Base-by-base conservation (phyloP, 1,284 basidiomycete species). In the Bjerkandera adusta region DNA sequence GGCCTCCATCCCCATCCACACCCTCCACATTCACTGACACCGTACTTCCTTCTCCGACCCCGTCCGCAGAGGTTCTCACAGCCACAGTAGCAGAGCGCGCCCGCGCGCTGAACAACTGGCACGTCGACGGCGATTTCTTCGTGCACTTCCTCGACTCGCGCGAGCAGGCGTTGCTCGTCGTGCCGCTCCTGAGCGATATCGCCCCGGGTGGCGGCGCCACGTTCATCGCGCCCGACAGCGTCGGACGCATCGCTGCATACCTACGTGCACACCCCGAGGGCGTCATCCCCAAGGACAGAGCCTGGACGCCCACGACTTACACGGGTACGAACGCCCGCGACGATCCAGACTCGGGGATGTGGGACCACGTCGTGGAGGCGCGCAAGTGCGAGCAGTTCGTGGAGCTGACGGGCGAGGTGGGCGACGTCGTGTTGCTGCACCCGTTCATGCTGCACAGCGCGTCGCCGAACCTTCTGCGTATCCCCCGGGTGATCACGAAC, bases 371-470 rank as follows among this genome's bases (percentile, higher is more conserved):
- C 32, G 37, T 32, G 16, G 35, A 48, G 37, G 26, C 35, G 15
- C 62, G 60, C 55, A 42, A 63, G 20, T 64, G 63, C 53, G 45
- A 58, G 21, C 49, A 64, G 3, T 64, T 68, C 39, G 56, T 66
- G 5, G 64, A 68, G 53, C 60, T 63, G 11, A 68, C 66, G 1
- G 66, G 66, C 5, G 59, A 64, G 32, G 63, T 61, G 1, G 69
- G 68, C 7, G 69, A 70, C 39, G 65, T 71, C 11, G 61, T 70
- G 36, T 57, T 71, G 8, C 56, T 68, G 29, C 69, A 70, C 43
- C 68, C 68, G 0, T 64, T 71, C 45, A 70, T 71, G 61, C 52
- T 61, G 6, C 66, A 66, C 49, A 64, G 65, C 8, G 66, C 66
- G 15, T 68, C 66, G 5, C 66, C 63, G 59, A 68, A 68, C 49